A percentile compares a stretch with the other conserved stretches of the same genome.
Evolutionary conservation across 257 asterid genomes (phyloP).

Genomic region (Euphrasia confusa): DNA sequence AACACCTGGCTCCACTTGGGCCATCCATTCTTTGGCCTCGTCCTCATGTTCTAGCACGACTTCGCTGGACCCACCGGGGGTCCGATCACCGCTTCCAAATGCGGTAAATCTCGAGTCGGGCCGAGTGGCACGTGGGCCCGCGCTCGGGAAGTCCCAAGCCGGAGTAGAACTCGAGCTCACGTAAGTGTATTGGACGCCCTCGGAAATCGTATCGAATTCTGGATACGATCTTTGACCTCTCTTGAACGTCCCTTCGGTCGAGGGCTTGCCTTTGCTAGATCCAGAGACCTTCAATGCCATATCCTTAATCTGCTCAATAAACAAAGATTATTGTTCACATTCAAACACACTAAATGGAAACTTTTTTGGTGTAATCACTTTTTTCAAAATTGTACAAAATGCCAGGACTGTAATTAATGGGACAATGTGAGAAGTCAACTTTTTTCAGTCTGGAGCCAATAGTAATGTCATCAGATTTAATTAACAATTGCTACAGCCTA

Average conservation of each 20-base stretch:
- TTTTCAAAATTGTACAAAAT: no score
- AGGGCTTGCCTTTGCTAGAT: slow-evolving; percentile 54
- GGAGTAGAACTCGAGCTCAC: slow-evolving; percentile 72
- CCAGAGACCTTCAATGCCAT: slow-evolving; percentile 86
- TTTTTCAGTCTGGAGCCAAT: no score
- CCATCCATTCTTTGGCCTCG: slow-evolving; percentile 88
- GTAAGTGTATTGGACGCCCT: slow-evolving; percentile 54
- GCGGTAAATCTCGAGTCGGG: slow-evolving; percentile 43
- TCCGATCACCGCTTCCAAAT: background rate
- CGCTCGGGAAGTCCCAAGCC: slow-evolving; percentile 66
- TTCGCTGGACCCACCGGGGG: slow-evolving; percentile 2
- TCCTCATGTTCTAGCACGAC: slow-evolving; percentile 44
- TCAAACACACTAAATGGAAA: no score
- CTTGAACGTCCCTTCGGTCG: slow-evolving; percentile 40
- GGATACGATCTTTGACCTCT: slow-evolving; percentile 58
- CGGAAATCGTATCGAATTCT: slow-evolving; percentile 62
- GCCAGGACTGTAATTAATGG: no score
- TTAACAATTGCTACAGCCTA: no score
- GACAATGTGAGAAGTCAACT: no score
- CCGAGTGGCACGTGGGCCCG: slow-evolving; percentile 27
- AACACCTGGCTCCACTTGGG: slow-evolving; percentile 98
- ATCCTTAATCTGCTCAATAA: slow-evolving; percentile 67
- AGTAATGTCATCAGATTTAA: no score
- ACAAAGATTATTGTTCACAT: no score
- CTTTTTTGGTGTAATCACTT: no score